Evolutionary conservation across 1,139 yeast species (phyloP), one percentile per base, ranked within the genome.

Genomic region (Debaryomyces nepalensis): DNA sequence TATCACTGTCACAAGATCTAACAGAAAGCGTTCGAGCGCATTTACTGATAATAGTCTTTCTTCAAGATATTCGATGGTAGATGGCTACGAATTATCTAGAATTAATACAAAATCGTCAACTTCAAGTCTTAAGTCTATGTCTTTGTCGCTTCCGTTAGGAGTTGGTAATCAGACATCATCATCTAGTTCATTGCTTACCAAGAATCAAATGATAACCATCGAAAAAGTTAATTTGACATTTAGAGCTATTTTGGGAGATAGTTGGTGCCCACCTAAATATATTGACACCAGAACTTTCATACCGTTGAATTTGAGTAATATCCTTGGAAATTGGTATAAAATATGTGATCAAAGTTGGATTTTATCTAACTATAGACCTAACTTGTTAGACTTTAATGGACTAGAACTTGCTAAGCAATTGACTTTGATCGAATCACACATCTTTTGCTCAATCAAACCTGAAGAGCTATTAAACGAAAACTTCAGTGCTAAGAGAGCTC

Each of bases 321-420:
- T 70, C 16, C 53, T 73, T 29, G 65, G 70, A 1, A 68, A 60
- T 27, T 73, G 77, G 75, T 70, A 53, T 46, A 47, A 47, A 10
- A 54, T 72, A 5, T 68, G 76, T 51, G 76, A 72, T 36, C 77
- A 72, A 51, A 68, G 65, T 44, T 73, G 78, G 77, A 75, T 70
- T 0, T 61, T 74, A 39, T 66, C 77, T 0, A 72, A 68, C 49
- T 73, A 73, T 48, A 57, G 76, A 45, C 77, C 84, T 30, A 76
- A 79, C 53, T 59, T 86, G 27, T 66, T 84, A 19, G 93, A 87
- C 49, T 77, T 85, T 53, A 89, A 87, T 57, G 85, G 95, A 0
- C 68, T 83, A 47, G 97, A 89, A 54, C 68, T 88, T 36, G 97
- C 97, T 2, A 84, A 84, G 55, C 97, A 90, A 58, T 69, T 91